phyloP scores from a whole-genome alignment of 139 green algal species.

The Trebouxia sp. region DNA sequence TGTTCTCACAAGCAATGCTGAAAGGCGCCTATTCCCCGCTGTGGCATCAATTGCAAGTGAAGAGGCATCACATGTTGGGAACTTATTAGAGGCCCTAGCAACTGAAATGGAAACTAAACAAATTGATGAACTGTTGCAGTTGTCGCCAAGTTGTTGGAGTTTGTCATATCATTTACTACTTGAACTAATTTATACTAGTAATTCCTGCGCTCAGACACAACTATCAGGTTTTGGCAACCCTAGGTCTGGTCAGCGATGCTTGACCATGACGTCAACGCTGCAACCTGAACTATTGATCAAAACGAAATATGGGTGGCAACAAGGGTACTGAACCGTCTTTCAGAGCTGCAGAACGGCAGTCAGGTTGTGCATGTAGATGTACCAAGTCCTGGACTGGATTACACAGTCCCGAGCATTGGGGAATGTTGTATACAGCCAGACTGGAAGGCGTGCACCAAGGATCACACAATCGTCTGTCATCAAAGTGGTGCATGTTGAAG shows the following conservation, averaged over 20 bases:
- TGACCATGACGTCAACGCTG: neutral
- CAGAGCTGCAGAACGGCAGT: neutral
- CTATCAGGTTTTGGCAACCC: no score
- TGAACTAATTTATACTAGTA: no score
- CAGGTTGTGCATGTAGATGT: slow-evolving; percentile 32
- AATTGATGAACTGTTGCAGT: neutral
- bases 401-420: slow-evolving; percentile 50
- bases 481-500: slow-evolving; percentile 63
- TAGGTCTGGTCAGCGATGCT: no score
- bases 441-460: slow-evolving; percentile 36
- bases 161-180: no score
- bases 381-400: slow-evolving; percentile 39
- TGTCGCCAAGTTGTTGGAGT: no score
- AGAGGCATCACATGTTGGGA: slow-evolving; percentile 53
- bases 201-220: neutral
- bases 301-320: neutral
- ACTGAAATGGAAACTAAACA: neutral
- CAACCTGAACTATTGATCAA: neutral
- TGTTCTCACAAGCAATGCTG: slow-evolving; percentile 54
- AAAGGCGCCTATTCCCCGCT: slow-evolving; percentile 51
- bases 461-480: slow-evolving; percentile 67
- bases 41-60: slow-evolving; percentile 62
- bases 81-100: slow-evolving; percentile 25
- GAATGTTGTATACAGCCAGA: slow-evolving; percentile 52
- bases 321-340: neutral